Conservation (phyloP, 768 basidiomycete species). For the Termitomyces sp. region DNA sequence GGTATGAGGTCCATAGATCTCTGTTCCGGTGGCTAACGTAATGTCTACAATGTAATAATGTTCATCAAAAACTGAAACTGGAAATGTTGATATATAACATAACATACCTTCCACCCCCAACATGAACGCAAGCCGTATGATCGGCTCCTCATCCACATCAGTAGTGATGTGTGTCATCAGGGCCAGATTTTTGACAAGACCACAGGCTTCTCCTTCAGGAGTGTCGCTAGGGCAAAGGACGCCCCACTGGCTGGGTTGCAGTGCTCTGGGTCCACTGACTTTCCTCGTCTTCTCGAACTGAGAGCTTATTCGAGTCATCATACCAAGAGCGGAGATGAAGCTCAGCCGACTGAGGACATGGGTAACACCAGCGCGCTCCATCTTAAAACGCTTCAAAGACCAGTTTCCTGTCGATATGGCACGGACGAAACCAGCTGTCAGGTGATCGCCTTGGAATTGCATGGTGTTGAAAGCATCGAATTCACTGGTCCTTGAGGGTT, state of each 20-base stretch:
- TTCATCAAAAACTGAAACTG: slow-evolving; percentile 6
- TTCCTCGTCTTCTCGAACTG: slow-evolving; percentile 99
- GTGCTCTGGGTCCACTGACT: slow-evolving; percentile 93
- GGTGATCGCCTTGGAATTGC: slow-evolving; percentile 94
- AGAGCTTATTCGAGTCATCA: slow-evolving; percentile 99
- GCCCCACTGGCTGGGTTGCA: slow-evolving; percentile 99
- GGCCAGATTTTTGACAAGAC: slow-evolving; percentile 96
- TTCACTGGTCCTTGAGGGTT: slow-evolving; percentile 89
- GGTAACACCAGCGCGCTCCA: slow-evolving; percentile 98
- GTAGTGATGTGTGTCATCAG: slow-evolving; percentile 99
- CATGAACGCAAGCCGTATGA: slow-evolving; percentile 86
- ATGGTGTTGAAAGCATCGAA: slow-evolving; percentile 95
- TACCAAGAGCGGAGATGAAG: slow-evolving; percentile 96
- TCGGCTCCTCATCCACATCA: slow-evolving; percentile 94
- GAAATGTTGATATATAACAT: slow-evolving; percentile 14
- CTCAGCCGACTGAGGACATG: slow-evolving; percentile 94
- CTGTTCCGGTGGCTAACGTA: slow-evolving; percentile 85
- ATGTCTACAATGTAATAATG: slow-evolving; percentile 61
- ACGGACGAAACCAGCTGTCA: slow-evolving; percentile 93
- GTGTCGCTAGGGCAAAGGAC: slow-evolving; percentile 98
- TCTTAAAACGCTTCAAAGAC: slow-evolving; percentile 98
- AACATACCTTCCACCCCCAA: slow-evolving; percentile 91
- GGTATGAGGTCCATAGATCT: slow-evolving; percentile 91
- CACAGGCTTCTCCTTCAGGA: slow-evolving; percentile 99
- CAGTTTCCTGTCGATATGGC: slow-evolving; percentile 99